Evolutionary conservation across 2,329 filamentous ascomycete species (phyloP).

Genomic region (Alternaria rosae): DNA sequence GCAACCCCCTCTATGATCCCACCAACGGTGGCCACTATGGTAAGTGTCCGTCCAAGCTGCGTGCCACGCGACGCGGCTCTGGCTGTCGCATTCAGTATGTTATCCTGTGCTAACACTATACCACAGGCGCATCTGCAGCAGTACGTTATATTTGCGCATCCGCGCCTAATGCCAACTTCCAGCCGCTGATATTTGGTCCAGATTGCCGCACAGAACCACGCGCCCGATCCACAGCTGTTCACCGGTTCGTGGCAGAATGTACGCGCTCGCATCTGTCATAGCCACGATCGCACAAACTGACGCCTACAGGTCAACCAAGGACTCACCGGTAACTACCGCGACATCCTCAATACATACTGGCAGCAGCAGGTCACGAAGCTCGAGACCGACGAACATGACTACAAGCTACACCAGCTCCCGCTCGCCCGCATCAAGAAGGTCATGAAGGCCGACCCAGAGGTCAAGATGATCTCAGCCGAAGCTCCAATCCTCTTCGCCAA

Average conservation of each 20-base stretch:
- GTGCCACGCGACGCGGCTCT: constrained; percentile 3
- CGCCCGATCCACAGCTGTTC: constrained; percentile 88
- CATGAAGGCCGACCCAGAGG: constrained; percentile 99
- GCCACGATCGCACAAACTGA: constrained; percentile 29
- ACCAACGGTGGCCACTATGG: constrained; percentile 60
- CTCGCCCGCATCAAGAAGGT: constrained; percentile 99
- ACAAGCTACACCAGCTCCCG: constrained; percentile 96
- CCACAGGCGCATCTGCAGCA: constrained; percentile 70
- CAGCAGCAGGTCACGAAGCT: constrained; percentile 97
- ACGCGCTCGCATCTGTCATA: constrained; percentile 25
- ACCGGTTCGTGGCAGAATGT: constrained; percentile 96
- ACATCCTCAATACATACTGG: constrained; percentile 99
- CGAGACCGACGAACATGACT: constrained; percentile 94
- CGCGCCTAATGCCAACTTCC: constrained; percentile 12
- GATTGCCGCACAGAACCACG: constrained; percentile 87
- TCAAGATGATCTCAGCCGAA: constrained; percentile 99
- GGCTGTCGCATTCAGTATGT: constrained; percentile 11
- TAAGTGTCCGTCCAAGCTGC: constrained; percentile 33
- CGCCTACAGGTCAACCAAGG: constrained; percentile 85
- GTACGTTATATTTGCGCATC: constrained; percentile 58
- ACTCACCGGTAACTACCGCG: constrained; percentile 88
- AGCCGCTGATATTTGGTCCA: constrained; percentile 56
- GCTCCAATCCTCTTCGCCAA: constrained; percentile 98
- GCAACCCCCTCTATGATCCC: constrained; percentile 57
- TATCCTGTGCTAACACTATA: constrained; percentile 26